Conservation (phyloP, 116 monocot genomes). For the Cymodocea nodosa region DNA sequence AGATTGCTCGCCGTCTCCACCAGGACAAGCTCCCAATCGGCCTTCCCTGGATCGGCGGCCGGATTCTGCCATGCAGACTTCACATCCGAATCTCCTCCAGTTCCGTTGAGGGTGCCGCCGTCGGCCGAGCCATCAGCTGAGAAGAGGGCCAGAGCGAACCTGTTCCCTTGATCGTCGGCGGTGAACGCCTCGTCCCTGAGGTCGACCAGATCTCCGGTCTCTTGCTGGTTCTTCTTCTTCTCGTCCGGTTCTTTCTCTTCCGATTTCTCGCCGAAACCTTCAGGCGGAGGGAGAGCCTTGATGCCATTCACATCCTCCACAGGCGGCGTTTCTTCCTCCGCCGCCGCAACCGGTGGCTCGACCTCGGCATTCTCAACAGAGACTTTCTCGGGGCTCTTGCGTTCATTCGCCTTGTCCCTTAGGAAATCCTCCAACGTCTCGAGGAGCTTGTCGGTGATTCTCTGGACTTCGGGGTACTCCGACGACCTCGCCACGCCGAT, state of each 20-base stretch:
- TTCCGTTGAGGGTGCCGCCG: background rate
- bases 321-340: constrained; percentile 30
- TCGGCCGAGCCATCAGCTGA: constrained; percentile 30
- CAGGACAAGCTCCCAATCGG: constrained; percentile 82
- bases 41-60: constrained; percentile 51
- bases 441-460: constrained; percentile 48
- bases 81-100: constrained; percentile 15
- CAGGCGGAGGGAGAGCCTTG: constrained; percentile 77
- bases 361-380: constrained; percentile 4
- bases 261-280: constrained; percentile 21
- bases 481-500: constrained; percentile 74
- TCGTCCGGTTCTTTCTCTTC: constrained; percentile 12
- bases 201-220: constrained; percentile 42
- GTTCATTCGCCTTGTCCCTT: constrained; percentile 44
- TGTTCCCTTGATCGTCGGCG: constrained; percentile 61
- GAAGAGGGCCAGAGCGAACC: constrained; percentile 65
- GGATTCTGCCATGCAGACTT: constrained; percentile 77
- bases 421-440: constrained; percentile 81
- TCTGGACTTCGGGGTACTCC: constrained; percentile 84
- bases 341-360: constrained; percentile 7
- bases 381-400: constrained; percentile 28
- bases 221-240: constrained; percentile 12
- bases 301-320: constrained; percentile 44
- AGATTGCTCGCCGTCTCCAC: constrained; percentile 79
- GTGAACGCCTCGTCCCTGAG: constrained; percentile 45